Evolutionary conservation across 2,329 filamentous ascomycete genomes (phyloP).

Genomic region (Biscogniauxia marginata): DNA sequence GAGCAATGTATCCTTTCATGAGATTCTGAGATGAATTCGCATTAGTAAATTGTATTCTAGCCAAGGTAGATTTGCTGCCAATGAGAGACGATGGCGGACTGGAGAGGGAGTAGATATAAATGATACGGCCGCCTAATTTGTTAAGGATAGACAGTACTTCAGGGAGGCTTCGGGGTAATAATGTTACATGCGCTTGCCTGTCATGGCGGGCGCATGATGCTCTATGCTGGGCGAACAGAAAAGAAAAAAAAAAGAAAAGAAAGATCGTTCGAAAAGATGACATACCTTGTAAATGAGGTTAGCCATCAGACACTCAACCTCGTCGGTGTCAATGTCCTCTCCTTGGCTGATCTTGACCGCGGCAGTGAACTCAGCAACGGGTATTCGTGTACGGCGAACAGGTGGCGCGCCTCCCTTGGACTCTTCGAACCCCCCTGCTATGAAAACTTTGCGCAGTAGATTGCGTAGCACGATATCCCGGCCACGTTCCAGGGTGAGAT

Average conservation of each 20-base stretch:
- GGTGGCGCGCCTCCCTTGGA: constrained; percentile 65
- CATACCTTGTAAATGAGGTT: constrained; percentile 98
- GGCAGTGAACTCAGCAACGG: constrained; percentile 79
- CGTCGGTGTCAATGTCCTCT: constrained; percentile 75
- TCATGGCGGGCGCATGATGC: too few relatives aligned
- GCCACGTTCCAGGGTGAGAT: constrained; percentile 87
- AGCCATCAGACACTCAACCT: constrained; percentile 91
- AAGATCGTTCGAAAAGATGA: neutral
- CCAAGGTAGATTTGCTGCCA: constrained; percentile 17
- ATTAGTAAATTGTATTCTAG: constrained; percentile 35
- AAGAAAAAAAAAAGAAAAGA: too few relatives aligned
- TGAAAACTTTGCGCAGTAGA: constrained; percentile 84
- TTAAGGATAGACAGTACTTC: neutral
- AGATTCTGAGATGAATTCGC: constrained; percentile 59
- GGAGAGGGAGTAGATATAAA: too few relatives aligned
- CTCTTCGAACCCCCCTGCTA: constrained; percentile 79
- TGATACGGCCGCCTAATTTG: too few relatives aligned
- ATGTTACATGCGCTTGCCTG: too few relatives aligned
- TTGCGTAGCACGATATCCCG: constrained; percentile 92
- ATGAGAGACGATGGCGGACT: constrained; percentile 19
- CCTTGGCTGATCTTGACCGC: constrained; percentile 74
- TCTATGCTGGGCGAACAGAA: too few relatives aligned
- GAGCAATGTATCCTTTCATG: constrained; percentile 98
- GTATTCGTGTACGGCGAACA: constrained; percentile 72
- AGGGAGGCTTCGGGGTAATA: too few relatives aligned